Conservation (phyloP, 257 asterid genomes). For the Nicotiana tomentosiformis region DNA sequence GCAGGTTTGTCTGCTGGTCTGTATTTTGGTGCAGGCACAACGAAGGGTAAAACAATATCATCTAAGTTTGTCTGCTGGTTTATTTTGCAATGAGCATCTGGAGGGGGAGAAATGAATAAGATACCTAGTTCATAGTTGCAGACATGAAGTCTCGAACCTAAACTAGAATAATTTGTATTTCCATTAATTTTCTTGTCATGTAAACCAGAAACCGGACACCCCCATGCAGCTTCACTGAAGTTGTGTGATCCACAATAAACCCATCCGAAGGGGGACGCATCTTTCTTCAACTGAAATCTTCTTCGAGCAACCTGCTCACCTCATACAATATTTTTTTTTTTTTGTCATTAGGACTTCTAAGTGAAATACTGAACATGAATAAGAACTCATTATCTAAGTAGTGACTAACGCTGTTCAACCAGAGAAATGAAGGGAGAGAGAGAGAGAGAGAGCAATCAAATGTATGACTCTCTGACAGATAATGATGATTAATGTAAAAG, state of each 20-base stretch:
- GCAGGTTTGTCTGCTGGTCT: slow-evolving; percentile 58
- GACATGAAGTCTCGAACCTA: slow-evolving; percentile 69
- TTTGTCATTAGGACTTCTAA: neutral
- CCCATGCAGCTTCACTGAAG: slow-evolving; percentile 98
- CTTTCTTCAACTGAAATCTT: slow-evolving; percentile 43
- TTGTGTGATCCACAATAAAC: slow-evolving; percentile 85
- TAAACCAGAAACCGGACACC: slow-evolving; percentile 48
- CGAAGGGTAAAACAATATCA: slow-evolving; percentile 66
- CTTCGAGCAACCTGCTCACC: slow-evolving; percentile 74
- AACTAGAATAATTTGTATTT: slow-evolving; percentile 28
- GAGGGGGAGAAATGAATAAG: slow-evolving; percentile 59
- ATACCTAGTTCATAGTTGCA: slow-evolving; percentile 85
- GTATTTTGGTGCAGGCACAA: slow-evolving; percentile 75
- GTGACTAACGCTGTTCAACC: neutral
- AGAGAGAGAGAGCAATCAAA: neutral
- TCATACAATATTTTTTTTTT: slow-evolving; percentile 7
- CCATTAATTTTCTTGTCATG: slow-evolving; percentile 23
- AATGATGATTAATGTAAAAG: neutral
- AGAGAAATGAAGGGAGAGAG: neutral
- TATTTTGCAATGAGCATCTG: slow-evolving; percentile 19
- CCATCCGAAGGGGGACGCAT: slow-evolving; percentile 70
- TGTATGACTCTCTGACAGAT: neutral
- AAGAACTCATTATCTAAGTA: neutral
- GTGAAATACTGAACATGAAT: neutral
- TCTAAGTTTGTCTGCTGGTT: slow-evolving; percentile 38